Conservation (phyloP, 2,329 filamentous ascomycete genomes). For the Hortaea sp. region DNA sequence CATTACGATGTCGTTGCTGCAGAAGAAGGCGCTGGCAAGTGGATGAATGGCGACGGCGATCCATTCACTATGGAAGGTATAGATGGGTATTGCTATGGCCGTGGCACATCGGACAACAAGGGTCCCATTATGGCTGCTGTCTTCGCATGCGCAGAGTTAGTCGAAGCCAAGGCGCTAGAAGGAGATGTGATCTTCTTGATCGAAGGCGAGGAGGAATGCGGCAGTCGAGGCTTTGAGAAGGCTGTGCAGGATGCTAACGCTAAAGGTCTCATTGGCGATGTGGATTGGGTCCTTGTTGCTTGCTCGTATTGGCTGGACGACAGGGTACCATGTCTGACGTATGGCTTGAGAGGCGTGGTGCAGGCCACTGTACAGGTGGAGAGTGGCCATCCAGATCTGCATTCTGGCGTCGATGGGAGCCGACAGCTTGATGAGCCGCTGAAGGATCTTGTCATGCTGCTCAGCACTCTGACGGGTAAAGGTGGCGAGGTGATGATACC, state of each 20-base stretch:
- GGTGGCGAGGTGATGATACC: constrained; percentile 77
- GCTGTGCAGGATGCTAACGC: constrained; percentile 71
- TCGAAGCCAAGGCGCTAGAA: constrained; percentile 70
- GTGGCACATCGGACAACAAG: constrained; percentile 97
- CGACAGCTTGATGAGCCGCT: constrained; percentile 81
- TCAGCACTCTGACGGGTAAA: constrained; percentile 71
- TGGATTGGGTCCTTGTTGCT: constrained; percentile 89
- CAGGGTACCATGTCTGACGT: constrained; percentile 87
- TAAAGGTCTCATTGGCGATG: constrained; percentile 67
- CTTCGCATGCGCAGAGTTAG: constrained; percentile 83
- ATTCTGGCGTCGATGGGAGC: constrained; percentile 94
- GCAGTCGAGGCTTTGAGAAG: constrained; percentile 80
- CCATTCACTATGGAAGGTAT: constrained; percentile 84
- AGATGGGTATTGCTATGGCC: constrained; percentile 87
- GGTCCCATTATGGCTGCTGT: constrained; percentile 89
- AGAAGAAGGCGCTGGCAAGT: constrained; percentile 70
- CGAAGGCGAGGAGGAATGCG: constrained; percentile 93
- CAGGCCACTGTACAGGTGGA: constrained; percentile 86
- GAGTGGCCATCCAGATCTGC: constrained; percentile 76
- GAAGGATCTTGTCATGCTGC: constrained; percentile 76
- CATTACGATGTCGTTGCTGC: constrained; percentile 96
- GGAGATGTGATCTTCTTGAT: constrained; percentile 91
- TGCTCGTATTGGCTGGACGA: constrained; percentile 99
- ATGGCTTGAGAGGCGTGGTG: constrained; percentile 84
- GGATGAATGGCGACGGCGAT: constrained; percentile 58